A percentile compares a stretch with the other conserved stretches of the same genome.
Evolutionary conservation across 805 yeast genomes (phyloP).

Genomic region (Wickerhamiella occidentalis): DNA sequence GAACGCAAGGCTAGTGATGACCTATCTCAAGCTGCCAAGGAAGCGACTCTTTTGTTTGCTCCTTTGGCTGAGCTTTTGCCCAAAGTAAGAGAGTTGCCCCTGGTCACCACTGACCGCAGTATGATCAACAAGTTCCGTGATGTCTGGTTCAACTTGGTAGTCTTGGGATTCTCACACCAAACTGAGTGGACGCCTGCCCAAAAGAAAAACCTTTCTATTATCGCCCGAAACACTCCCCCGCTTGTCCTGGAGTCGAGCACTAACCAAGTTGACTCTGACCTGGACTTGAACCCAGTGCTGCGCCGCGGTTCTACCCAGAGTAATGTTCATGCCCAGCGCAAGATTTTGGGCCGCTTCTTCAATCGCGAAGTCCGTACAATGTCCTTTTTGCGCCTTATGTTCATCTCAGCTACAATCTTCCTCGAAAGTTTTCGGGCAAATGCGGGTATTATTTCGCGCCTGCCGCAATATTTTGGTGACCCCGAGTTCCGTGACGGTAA

Average conservation of each 20-base stretch:
- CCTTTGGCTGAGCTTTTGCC: constrained; percentile 75
- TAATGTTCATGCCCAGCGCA: constrained; percentile 62
- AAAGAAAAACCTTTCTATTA: constrained; percentile 41
- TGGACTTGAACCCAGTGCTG: constrained; percentile 82
- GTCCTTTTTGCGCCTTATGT: constrained; percentile 48
- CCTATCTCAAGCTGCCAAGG: constrained; percentile 39
- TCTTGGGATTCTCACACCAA: constrained; percentile 69
- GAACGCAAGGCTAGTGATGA: constrained; percentile 32
- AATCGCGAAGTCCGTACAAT: constrained; percentile 29
- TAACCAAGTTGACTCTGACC: constrained; percentile 77
- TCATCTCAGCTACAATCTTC: constrained; percentile 67
- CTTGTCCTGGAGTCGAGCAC: constrained; percentile 70
- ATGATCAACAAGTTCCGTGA: constrained; percentile 59
- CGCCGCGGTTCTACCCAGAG: constrained; percentile 80
- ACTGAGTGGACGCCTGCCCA: constrained; percentile 36
- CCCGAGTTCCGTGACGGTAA: constrained; percentile 61
- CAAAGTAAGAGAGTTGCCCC: constrained; percentile 35
- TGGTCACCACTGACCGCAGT: constrained; percentile 34
- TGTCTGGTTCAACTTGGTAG: constrained; percentile 87
- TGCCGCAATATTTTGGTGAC: constrained; percentile 70
- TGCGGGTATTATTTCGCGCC: constrained; percentile 70
- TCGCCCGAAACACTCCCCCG: constrained; percentile 82
- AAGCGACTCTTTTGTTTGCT: constrained; percentile 50
- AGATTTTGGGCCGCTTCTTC: constrained; percentile 35
- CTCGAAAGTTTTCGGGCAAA: constrained; percentile 69